phyloP scores from a whole-genome alignment of 139 green algal species.

The Gonium pectorale region DNA sequence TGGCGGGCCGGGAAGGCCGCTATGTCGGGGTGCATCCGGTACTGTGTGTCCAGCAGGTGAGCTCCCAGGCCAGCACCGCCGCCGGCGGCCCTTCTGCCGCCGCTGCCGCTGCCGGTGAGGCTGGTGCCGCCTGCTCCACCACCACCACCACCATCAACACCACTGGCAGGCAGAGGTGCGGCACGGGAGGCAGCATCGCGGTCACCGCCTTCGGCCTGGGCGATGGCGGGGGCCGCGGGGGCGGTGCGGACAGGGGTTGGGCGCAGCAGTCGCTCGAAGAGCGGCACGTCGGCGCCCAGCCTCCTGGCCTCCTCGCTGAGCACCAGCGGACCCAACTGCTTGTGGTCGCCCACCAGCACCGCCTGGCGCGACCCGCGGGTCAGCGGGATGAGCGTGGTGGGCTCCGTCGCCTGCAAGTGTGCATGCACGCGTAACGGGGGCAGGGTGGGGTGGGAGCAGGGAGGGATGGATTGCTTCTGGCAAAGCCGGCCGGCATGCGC shows the following conservation, averaged over 20 bases:
- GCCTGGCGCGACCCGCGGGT: conserved; percentile 70
- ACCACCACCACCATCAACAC: neutral
- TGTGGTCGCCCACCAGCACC: conserved; percentile 94
- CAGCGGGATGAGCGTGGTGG: conserved; percentile 87
- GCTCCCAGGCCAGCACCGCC: neutral
- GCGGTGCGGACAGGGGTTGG: neutral
- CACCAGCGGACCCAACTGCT: conserved; percentile 87
- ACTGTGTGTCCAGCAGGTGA: conserved; percentile 57
- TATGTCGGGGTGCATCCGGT: conserved; percentile 63
- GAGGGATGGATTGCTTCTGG: no score
- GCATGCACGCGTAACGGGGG: no score
- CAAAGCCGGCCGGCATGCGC: no score
- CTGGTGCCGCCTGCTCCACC: no score
- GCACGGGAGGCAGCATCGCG: no score
- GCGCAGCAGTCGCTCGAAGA: conserved; percentile 46
- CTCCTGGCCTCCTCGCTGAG: conserved; percentile 64
- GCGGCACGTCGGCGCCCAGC: neutral
- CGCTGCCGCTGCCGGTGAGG: no score
- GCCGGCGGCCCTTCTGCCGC: no score
- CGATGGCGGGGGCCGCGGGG: neutral
- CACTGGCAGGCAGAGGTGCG: no score
- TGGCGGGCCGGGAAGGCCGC: conserved; percentile 22
- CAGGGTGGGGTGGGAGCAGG: no score
- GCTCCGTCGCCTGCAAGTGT: conserved; percentile 83
- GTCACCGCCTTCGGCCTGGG: neutral